phyloP scores from a whole-genome alignment of 2,329 filamentous ascomycete species.

The Aspergillus carbonarius region DNA sequence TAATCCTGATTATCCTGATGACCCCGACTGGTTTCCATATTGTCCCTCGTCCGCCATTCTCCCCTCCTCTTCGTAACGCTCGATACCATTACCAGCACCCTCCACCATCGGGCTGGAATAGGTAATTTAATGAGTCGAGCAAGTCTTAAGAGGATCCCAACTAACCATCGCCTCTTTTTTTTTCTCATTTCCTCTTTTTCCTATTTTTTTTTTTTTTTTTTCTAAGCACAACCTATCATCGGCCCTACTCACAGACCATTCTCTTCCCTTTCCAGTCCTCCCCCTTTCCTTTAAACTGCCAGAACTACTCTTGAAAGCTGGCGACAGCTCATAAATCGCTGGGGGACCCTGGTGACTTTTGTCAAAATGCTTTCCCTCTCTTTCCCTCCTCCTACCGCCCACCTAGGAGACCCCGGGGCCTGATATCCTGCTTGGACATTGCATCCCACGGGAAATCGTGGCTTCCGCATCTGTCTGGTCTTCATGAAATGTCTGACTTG shows the following conservation, averaged over 20 bases:
- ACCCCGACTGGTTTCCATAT: neutral
- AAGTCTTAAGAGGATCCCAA: constrained; percentile 1
- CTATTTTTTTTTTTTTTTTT: neutral
- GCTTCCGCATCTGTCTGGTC: neutral
- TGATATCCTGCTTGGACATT: neutral
- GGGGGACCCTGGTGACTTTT: neutral
- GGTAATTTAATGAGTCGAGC: constrained; percentile 1
- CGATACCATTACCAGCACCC: constrained; percentile 2
- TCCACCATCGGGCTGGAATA: neutral
- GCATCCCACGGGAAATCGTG: neutral
- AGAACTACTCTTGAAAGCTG: neutral
- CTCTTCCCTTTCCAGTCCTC: neutral
- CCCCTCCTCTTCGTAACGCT: constrained; percentile 1
- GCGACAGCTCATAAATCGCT: neutral
- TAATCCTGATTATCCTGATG: neutral
- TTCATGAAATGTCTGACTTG: neutral
- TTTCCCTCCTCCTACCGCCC: neutral
- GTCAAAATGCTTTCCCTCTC: neutral
- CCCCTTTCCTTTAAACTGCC: neutral
- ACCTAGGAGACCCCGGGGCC: neutral
- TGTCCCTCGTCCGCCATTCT: neutral
- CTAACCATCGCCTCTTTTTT: neutral
- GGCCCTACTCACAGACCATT: constrained; percentile 4
- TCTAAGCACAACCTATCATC: neutral
- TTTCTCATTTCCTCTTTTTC: neutral